A percentile compares a stretch with the other conserved stretches of the same genome.
These are phyloP conservation scores for Poteriospumella lacustris DNA, from an alignment of 108 stramenopile genomes.

Conservation along the genomic window DNA sequence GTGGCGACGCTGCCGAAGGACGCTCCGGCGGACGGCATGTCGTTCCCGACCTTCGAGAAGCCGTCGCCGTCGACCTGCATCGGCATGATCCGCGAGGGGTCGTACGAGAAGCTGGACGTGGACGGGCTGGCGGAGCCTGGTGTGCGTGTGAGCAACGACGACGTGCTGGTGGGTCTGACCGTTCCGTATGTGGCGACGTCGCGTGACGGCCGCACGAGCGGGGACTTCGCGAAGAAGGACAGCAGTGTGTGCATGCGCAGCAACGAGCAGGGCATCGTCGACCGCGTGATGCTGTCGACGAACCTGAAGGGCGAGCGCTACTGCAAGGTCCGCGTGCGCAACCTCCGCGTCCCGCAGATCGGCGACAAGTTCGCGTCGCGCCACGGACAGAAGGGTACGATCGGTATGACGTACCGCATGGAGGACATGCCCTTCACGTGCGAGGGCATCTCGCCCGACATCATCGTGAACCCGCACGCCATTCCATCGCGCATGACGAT, in stretches of 20 bases:
- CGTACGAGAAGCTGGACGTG: conserved; percentile 92
- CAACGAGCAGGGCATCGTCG: conserved; percentile 93
- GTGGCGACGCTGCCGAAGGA: conserved; percentile 76
- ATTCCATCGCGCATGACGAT: conserved; percentile 99
- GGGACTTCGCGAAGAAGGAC: conserved; percentile 48
- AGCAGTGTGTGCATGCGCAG: conserved; percentile 90
- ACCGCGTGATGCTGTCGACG: conserved; percentile 70
- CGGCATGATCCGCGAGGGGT: conserved; percentile 78
- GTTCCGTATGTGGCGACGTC: not conserved
- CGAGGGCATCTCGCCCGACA: conserved; percentile 95
- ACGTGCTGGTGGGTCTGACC: conserved; percentile 77
- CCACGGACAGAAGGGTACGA: conserved; percentile 99
- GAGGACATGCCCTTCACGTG: conserved; percentile 99
- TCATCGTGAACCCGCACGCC: conserved; percentile 99
- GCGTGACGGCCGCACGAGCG: not conserved
- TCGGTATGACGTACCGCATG: conserved; percentile 96
- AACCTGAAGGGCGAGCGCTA: conserved; percentile 60
- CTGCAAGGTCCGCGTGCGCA: conserved; percentile 75
- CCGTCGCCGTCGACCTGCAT: conserved; percentile 47
- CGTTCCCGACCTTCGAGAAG: conserved; percentile 73
- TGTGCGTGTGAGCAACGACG: conserved; percentile 86
- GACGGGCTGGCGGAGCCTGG: conserved; percentile 94
- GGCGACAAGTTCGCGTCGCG: conserved; percentile 90
- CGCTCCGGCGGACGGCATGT: conserved; percentile 51
- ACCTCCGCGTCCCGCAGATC: conserved; percentile 88